Base-by-base conservation (phyloP, 306 rosid species). In the Corylus avellana region DNA sequence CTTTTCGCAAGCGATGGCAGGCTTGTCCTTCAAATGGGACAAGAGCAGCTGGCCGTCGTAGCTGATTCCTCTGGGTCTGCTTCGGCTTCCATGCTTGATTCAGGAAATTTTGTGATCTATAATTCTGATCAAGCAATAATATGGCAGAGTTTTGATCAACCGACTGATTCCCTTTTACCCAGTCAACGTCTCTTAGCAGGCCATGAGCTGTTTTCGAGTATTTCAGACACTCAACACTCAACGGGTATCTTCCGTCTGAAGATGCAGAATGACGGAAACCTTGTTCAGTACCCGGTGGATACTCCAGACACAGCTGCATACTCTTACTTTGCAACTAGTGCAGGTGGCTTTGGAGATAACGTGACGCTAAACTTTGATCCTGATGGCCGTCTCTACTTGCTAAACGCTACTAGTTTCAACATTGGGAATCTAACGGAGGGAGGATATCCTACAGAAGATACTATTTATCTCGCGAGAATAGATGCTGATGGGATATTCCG, bases 191-290 rank as follows among this genome's bases (percentile, higher is more conserved):
- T 83, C 12, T 0, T 8, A 1, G 3, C 16, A 2, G 69, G 39
- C 1, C 11, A 22, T 0, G 8, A 67, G 22, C 68, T 83, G 16
- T 0, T 48, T 32, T 83, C 83, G 5, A 72, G 80, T 42, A 47
- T 7, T 8, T 73, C 82, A 16, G 72, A 55, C 5, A 39, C 64
- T 4, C 53, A 83, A 61, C 79, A 83, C 57, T 74, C 86, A 3
- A 11, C 51, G 5, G 79, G 82, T 0, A 71, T 27, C 5, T 76
- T 80, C 13, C 59, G 32, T 7, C 87, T 84, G 14, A 1, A 1
- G 0, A 84, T 76, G 84, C 78, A 84, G 55, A 1, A 0, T 6
- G 78, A 84, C 22, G 84, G 84, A 20, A 55, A 75, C 64, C 84
- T 84, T 20, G 72, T 75, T 27, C 78, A 75, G 42, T 84, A 84